Evolutionary conservation across 192 early-diverging fungal genomes (phyloP), one percentile per base, ranked within the genome.

Genomic region (Backusella sp.): DNA sequence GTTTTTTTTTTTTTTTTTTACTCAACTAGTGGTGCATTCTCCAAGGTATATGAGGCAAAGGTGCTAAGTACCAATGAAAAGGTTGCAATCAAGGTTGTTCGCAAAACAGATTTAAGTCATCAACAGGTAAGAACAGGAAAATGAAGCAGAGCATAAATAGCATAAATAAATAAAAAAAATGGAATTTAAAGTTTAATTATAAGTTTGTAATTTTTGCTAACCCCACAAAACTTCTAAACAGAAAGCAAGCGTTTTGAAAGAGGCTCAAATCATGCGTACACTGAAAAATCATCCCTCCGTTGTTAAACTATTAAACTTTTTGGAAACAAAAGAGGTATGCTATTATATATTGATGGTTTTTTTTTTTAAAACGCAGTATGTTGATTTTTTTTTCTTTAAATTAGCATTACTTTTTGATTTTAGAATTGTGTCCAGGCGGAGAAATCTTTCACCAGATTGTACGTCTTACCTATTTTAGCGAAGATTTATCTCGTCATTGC

Each of bases 381-480:
- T 62, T 62, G 28, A 62, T 66, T 76, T 53, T 39, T 65, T 2
- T 44, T 53, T 49, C 37, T 39, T 39, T 11, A 39, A 30, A 62
- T 62, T 62, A 81, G 82, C 86, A 92, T 80, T 94, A 91, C 76
- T 92, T 93, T 77, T 79, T 96, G 17, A 84, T 95, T 6, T 86
- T 96, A 77, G 96, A 98, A 83, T 86, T 90, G 34, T 91, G 92
- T 32, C 85, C 89, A 34, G 95, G 94, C 70, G 96, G 96, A 76
- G 96, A 98, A 86, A 83, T 98, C 32, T 98, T 95, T 75, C 91
- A 96, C 82, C 90, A 92, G 49, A 90, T 97, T 39, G 91, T 95
- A 37, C 85, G 90, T 71, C 84, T 95, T 39, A 93, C 93, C 8
- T 95, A 93, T 81, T 89, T 95, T 72, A 92, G 92, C 66, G 95